Base-by-base conservation (phyloP, 2,329 filamentous ascomycete genomes). In the Scedosporium aurantiacum region DNA sequence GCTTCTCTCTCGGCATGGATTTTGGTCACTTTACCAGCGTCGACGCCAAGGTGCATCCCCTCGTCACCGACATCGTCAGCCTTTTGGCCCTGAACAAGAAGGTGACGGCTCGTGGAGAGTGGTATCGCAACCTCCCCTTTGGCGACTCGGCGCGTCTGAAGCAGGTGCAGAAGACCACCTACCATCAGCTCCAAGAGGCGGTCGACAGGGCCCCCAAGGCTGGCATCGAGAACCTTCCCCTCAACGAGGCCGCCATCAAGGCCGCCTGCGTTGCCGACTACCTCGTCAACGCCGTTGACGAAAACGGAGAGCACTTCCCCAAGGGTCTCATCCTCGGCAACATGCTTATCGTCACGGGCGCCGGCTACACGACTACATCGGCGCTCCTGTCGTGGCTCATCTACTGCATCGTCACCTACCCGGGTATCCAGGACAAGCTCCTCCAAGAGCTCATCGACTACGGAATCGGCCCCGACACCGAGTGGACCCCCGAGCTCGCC, bases 301-400 rank as follows among this genome's bases (percentile, higher is more conserved):
- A 59, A 25, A 59, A 59, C 2, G 57, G 57, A 0, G 55, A 65
- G 8, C 65, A 67, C 1, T 65, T 73, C 25, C 66, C 67, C 50
- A 63, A 64, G 0, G 66, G 70, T 0, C 70, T 84, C 0, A 71
- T 83, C 2, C 80, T 84, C 2, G 76, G 77, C 23, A 59, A 59
- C 41, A 59, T 59, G 57, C 10, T 59, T 4, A 18, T 59, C 18
- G 23, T 59, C 5, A 81, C 78, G 0, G 82, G 74, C 3, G 83
- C 83, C 2, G 83, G 83, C 21, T 86, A 86, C 71, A 83, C 80
- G 1, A 86, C 83, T 0, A 86, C 80, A 0, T 79, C 77, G 2
- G 80, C 81, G 0, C 75, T 85, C 3, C 73, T 85, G 1, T 82
- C 81, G 0, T 86, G 82, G 83, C 72, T 82, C 1, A 67, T 84